Evolutionary conservation across 441 rosid species (phyloP), one percentile per base, ranked within the genome.

Genomic region (Erodium trifolium): DNA sequence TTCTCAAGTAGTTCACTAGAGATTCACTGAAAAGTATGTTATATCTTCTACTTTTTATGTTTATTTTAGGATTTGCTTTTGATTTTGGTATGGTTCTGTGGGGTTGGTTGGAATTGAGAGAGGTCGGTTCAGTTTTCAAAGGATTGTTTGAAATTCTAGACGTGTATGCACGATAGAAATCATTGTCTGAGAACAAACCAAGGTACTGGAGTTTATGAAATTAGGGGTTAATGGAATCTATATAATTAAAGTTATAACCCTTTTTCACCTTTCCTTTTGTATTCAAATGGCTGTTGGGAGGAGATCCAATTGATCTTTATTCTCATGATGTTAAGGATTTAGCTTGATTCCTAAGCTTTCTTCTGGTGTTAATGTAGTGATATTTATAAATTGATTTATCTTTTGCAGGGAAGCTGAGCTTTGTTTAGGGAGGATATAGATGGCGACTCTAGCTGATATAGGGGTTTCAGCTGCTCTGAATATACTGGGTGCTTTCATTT

Each of bases 401-500:
- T 59, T 59, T 59, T 59, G 63, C 63, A 59, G 63, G 63, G 29
- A 59, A 23, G 19, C 29, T 19, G 29, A 59, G 10, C 43, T 10
- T 18, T 59, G 19, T 9, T 59, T 9, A 8, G 23, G 63, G 31
- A 57, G 63, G 63, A 57, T 57, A 57, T 57, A 57, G 63, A 59
- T 59, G 63, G 63, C 63, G 13, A 59, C 63, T 3, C 63, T 59
- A 18, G 63, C 27, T 2, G 63, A 59, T 59, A 59, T 59, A 59
- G 63, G 63, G 63, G 63, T 59, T 74, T 73, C 98, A 18, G 99
- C 90, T 4, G 93, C 82, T 35, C 45, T 92, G 64, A 90, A 94
- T 82, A 80, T 94, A 69, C 75, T 90, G 3, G 79, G 79, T 75
- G 97, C 99, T 3, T 66, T 94, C 14, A 68, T 88, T 14, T 94